phyloP scores from a whole-genome alignment of 148 eudicot species.

The Camellia japonica region DNA sequence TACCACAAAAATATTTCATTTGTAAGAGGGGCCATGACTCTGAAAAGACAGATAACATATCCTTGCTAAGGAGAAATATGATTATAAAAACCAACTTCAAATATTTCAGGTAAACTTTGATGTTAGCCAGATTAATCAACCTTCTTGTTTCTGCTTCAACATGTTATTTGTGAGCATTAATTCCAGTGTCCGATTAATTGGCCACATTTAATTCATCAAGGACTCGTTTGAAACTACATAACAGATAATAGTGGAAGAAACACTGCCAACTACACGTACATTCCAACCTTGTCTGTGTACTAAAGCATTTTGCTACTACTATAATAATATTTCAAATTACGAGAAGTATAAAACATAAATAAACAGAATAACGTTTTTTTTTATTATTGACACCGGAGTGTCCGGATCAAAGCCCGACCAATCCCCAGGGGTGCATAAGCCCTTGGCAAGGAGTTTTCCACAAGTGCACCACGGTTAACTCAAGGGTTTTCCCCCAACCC shows the following conservation, averaged over 20 bases:
- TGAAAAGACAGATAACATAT: not conserved
- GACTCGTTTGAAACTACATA: not conserved
- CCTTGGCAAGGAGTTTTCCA: too few relatives aligned
- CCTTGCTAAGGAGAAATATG: not conserved
- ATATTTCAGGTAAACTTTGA: not conserved
- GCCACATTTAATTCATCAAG: not conserved
- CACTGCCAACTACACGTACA: not conserved
- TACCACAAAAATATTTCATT: not conserved
- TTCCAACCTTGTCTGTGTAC: not conserved
- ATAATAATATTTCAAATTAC: not conserved
- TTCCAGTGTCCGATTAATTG: not conserved
- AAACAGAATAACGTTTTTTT: not conserved
- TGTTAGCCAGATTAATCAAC: not conserved
- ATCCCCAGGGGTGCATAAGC: too few relatives aligned
- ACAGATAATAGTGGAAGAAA: not conserved
- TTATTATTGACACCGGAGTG: too few relatives aligned
- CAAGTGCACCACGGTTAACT: too few relatives aligned
- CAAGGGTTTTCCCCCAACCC: too few relatives aligned
- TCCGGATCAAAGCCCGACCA: too few relatives aligned
- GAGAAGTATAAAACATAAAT: not conserved
- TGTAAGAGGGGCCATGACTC: not conserved
- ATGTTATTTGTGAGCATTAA: not conserved
- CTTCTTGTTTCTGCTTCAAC: not conserved
- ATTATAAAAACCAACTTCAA: not conserved
- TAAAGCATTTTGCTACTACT: not conserved